Evolutionary conservation across 1,284 basidiomycete species (phyloP), one percentile per base, ranked within the genome.

Genomic region (Austroboletus novae-zelandiae): DNA sequence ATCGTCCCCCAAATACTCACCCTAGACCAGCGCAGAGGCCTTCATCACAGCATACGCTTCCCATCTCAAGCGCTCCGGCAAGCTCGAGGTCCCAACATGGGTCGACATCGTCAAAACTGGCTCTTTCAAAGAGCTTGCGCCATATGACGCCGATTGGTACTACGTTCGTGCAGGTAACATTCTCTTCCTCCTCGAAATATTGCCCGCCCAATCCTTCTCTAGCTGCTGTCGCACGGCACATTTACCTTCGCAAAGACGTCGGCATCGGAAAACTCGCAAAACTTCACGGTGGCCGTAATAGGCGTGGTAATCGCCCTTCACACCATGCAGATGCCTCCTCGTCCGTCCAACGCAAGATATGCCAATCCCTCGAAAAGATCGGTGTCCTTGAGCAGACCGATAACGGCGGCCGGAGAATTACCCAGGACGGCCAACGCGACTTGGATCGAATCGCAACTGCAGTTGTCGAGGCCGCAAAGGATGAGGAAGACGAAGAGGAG

Each of bases 101-200:
- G 96, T 94, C 56, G 96, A 99, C 76, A 83, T 98, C 66, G 96
- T 99, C 74, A 99, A 99, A 83, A 99, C 96, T 55, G 97, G 94
- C 70, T 77, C 90, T 57, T 96, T 82, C 84, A 99, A 98, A 79
- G 96, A 99, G 79, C 92, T 96, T 59, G 95, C 95, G 49, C 96
- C 96, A 52, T 98, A 98, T 78, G 94, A 99, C 76, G 91, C 93
- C 47, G 97, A 99, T 76, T 99, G 96, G 96, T 99, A 87, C 84
- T 99, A 99, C 79, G 82, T 97, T 70, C 94, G 96, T 66, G 91
- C 95, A 74, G 94, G 94, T 95, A 68, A 53, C 11, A 13, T 18
- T 40, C 67, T 34, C 17, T 1, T 20, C 17, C 31, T 84, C 68
- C 0, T n/a, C 27, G 7, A 40, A 25, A 35, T 23, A 0, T 18